phyloP scores from a whole-genome alignment of 306 rosid genomes.

The Oxytropis ochrocephala region DNA sequence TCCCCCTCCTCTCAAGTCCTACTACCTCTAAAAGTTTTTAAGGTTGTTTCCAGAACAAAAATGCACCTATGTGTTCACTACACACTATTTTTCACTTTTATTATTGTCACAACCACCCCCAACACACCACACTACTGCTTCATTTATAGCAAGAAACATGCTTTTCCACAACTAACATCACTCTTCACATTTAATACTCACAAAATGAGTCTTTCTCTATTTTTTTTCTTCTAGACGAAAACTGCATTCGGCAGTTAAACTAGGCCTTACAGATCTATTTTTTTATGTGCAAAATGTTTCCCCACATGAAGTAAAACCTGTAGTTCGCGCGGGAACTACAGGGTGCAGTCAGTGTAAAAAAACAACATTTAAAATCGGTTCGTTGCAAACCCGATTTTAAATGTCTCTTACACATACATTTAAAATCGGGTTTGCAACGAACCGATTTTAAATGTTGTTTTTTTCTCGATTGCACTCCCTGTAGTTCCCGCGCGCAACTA shows the following conservation, averaged over 20 bases:
- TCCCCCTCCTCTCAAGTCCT: not conserved
- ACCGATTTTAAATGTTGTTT: no score
- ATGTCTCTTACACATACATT: no score
- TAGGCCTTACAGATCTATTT: no score
- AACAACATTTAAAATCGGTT: no score
- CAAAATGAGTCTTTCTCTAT: not conserved
- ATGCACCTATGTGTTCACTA: not conserved
- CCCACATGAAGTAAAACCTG: not conserved
- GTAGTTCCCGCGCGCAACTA: no score
- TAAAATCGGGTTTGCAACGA: no score
- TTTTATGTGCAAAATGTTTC: not conserved
- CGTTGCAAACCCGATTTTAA: no score
- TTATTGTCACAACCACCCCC: conserved; percentile 14
- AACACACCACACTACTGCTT: not conserved
- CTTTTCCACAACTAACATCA: conserved; percentile 14
- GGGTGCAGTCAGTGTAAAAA: no score
- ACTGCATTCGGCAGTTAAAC: no score
- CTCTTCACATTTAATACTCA: not conserved
- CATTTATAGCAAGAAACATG: not conserved
- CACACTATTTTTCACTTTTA: not conserved
- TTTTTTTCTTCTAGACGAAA: not conserved
- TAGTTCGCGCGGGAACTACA: no score
- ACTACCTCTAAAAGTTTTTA: not conserved
- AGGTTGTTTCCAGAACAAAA: not conserved
- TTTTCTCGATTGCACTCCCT: no score